These are phyloP conservation scores for Hevea brasiliensis DNA, from an alignment of 345 rosid species.

Conservation along the genomic window DNA sequence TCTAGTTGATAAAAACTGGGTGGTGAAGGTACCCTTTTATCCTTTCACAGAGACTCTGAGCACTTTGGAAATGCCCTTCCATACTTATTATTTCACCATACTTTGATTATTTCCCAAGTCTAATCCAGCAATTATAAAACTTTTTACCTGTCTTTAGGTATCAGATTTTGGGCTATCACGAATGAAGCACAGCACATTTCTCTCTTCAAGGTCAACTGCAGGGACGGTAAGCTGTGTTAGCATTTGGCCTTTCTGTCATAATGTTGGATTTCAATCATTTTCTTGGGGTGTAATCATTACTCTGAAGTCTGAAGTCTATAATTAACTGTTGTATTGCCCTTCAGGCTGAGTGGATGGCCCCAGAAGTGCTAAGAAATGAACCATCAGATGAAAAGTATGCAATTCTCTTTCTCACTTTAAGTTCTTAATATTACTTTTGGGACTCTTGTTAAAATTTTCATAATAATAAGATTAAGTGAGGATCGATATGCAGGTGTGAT, in stretches of 20 bases:
- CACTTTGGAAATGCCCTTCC: neutral
- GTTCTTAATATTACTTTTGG: neutral
- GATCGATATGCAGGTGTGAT: conserved; percentile 65
- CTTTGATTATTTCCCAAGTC: too few species aligned
- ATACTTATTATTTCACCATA: too few species aligned
- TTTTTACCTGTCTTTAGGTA: conserved; percentile 48
- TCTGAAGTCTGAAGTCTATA: neutral
- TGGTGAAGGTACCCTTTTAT: conserved; percentile 62
- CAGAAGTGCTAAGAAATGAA: conserved; percentile 94
- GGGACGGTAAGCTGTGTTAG: conserved; percentile 67
- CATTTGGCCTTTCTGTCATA: neutral
- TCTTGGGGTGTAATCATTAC: too few species aligned
- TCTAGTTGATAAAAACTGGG: conserved; percentile 95
- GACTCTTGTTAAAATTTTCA: neutral
- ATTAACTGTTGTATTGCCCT: conserved; percentile 11
- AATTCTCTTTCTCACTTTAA: neutral
- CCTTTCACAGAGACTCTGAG: conserved; percentile 7
- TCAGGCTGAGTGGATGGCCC: conserved; percentile 99
- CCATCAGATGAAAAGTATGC: conserved; percentile 89
- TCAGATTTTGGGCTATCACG: conserved; percentile 93
- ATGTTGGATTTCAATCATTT: conserved; percentile 3
- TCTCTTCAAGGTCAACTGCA: conserved; percentile 89
- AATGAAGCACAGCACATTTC: conserved; percentile 91
- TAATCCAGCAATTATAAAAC: conserved; percentile 3
- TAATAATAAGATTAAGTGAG: conserved; percentile 6